Evolutionary conservation across 2,329 filamentous ascomycete species (phyloP), one percentile per base, ranked within the genome.

Genomic region (Pseudogymnoascus sp.): DNA sequence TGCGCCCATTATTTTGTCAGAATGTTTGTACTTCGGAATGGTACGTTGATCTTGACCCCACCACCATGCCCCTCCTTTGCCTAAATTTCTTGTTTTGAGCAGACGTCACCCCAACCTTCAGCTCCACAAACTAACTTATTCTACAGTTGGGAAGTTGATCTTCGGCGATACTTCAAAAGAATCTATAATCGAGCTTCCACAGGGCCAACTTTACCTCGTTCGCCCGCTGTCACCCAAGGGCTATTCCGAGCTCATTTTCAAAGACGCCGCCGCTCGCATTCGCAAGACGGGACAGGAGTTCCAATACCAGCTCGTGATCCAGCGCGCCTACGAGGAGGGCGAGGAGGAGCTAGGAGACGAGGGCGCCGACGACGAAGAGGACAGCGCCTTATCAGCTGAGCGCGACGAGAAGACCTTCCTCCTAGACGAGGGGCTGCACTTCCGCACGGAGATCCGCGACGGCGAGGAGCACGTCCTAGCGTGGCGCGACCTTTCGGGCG

Each of bases 231-330:
- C 93, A 6, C 91, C 93, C 62, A 99, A 99, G 75, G 94, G 94
- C 66, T 97, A 97, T 74, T 97, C 93, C 1, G 94, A 99, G 75
- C 91, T 97, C 72, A 96, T 99, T 75, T 99, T 97, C 82, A 96
- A 94, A 75, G 94, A 99, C 85, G 89, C 91, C 38, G 89, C 91
- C 53, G 91, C 93, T 60, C 91, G 88, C 65, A 95, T 99, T 71
- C 88, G 95, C 66, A 86, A 90, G 65, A 97, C 94, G 14, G 92
- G 90, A 18, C 92, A 96, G 73, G 91, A 97, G 60, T 97, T 90
- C 71, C 92, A 99, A 71, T 99, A 97, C 73, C 94, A 99, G 74
- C 89, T 99, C 11, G 93, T 97, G 39, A 84, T 97, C 41, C 94
- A 99, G 74, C 85, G 94, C 63, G 93, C 93, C 62, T 99, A 96